A percentile compares a stretch with the other conserved stretches of the same genome.
Conservation (phyloP, 176 grass and related monocot species). For the Carex scoparia region DNA sequence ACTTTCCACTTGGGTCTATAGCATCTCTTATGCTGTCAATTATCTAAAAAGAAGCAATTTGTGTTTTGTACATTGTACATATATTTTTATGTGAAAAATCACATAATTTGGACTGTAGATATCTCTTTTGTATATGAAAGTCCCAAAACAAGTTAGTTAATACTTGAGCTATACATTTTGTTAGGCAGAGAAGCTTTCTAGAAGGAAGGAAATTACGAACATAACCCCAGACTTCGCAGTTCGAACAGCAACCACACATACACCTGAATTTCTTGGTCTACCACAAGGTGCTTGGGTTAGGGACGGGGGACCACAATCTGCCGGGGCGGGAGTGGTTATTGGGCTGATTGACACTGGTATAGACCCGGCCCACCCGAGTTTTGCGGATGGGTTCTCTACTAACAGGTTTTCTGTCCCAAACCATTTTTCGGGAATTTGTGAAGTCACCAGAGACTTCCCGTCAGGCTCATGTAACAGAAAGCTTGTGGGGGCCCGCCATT, state of each 20-base stretch:
- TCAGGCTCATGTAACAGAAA: slow-evolving; percentile 98
- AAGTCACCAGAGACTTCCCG: slow-evolving; percentile 93
- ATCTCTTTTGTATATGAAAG: background rate
- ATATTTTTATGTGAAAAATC: background rate
- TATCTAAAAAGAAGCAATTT: background rate
- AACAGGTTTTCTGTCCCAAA: slow-evolving; percentile 68
- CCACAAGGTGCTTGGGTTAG: slow-evolving; percentile 85
- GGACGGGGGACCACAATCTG: slow-evolving; percentile 76
- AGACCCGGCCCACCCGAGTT: slow-evolving; percentile 84
- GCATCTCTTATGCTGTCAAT: background rate
- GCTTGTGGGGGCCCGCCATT: slow-evolving; percentile 93
- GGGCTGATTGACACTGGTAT: slow-evolving; percentile 95
- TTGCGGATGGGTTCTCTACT: slow-evolving; percentile 56
- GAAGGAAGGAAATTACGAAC: slow-evolving; percentile 76
- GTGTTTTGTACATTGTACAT: background rate
- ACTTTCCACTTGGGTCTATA: background rate
- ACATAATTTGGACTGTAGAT: background rate
- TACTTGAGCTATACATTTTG: background rate
- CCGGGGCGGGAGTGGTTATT: slow-evolving; percentile 81
- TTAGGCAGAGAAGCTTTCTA: slow-evolving; percentile 81
- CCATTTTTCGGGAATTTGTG: slow-evolving; percentile 82
- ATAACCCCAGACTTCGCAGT: slow-evolving; percentile 83
- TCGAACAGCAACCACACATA: slow-evolving; percentile 86
- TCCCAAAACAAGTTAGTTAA: background rate
- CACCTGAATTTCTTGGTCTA: slow-evolving; percentile 87